A percentile compares a stretch with the other conserved stretches of the same genome.
Evolutionary conservation across 345 rosid species (phyloP).

Genomic region (Melaleuca quinquenervia): DNA sequence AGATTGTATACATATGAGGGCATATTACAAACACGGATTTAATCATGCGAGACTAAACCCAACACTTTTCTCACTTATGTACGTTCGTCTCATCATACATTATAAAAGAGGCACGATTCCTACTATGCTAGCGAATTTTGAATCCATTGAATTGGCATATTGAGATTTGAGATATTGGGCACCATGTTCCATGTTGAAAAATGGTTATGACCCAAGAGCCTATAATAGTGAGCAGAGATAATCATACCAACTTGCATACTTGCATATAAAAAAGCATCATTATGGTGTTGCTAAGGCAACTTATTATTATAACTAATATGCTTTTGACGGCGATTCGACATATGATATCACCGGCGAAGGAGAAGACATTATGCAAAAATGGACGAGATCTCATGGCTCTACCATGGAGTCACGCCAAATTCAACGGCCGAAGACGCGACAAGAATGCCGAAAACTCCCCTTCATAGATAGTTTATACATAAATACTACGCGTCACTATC

Average conservation of each 20-base stretch:
- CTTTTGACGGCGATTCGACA: not conserved
- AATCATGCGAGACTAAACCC: not conserved
- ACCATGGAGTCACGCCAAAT: accelerated
- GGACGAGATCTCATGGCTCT: not conserved
- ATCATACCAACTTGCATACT: no score
- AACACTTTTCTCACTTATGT: not conserved
- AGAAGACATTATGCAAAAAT: not conserved
- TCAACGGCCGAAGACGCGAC: no score
- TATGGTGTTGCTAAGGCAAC: not conserved
- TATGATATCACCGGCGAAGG: not conserved
- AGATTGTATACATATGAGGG: not conserved
- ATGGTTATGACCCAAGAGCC: not conserved
- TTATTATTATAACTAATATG: not conserved
- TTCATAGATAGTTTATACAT: not conserved
- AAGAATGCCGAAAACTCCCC: not conserved
- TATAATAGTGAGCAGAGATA: not conserved
- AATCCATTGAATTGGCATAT: not conserved
- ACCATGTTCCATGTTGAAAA: accelerated
- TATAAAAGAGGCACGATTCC: not conserved
- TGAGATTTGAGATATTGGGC: not conserved
- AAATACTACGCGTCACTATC: accelerated
- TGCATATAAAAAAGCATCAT: not conserved
- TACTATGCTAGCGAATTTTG: not conserved
- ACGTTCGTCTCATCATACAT: accelerated
- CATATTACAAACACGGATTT: not conserved